Conservation (phyloP, 1,139 yeast species). For the Pichia sp. region DNA sequence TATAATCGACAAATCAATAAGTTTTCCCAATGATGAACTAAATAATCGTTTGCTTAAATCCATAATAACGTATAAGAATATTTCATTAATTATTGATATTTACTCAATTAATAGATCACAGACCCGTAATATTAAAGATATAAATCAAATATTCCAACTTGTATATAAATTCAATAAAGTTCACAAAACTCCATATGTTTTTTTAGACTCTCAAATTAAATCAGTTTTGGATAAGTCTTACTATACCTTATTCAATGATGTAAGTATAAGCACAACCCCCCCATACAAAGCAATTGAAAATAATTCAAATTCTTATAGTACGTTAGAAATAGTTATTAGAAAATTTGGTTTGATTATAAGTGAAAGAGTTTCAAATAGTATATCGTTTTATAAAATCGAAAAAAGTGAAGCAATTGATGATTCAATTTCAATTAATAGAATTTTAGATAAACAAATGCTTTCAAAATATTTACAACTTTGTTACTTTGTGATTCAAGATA, state of each 20-base stretch:
- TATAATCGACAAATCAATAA: neutral
- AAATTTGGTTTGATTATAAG: slow-evolving; percentile 19
- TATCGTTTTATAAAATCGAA: slow-evolving; percentile 13
- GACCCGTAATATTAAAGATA: slow-evolving; percentile 5
- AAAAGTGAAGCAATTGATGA: neutral
- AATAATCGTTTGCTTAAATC: neutral
- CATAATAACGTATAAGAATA: neutral
- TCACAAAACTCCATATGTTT: slow-evolving; percentile 4
- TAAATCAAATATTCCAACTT: slow-evolving; percentile 10
- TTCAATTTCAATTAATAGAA: slow-evolving; percentile 1
- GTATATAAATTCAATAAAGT: slow-evolving; percentile 12
- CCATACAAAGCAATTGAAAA: neutral
- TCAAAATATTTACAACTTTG: slow-evolving; percentile 23
- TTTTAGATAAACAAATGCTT: slow-evolving; percentile 15
- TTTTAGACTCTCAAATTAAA: slow-evolving; percentile 14
- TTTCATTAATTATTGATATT: slow-evolving; percentile 3
- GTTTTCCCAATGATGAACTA: neutral
- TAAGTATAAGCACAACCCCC: neutral
- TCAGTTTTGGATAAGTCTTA: slow-evolving; percentile 17
- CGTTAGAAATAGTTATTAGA: slow-evolving; percentile 13
- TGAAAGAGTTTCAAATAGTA: slow-evolving; percentile 10
- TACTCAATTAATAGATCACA: slow-evolving; percentile 4
- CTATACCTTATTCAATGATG: neutral
- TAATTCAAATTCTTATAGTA: neutral
- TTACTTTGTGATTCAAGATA: slow-evolving; percentile 23